A percentile compares a stretch with the other conserved stretches of the same genome.
phyloP scores from a whole-genome alignment of 495 filamentous ascomycete genomes.

The Tuber umbilicatum region DNA sequence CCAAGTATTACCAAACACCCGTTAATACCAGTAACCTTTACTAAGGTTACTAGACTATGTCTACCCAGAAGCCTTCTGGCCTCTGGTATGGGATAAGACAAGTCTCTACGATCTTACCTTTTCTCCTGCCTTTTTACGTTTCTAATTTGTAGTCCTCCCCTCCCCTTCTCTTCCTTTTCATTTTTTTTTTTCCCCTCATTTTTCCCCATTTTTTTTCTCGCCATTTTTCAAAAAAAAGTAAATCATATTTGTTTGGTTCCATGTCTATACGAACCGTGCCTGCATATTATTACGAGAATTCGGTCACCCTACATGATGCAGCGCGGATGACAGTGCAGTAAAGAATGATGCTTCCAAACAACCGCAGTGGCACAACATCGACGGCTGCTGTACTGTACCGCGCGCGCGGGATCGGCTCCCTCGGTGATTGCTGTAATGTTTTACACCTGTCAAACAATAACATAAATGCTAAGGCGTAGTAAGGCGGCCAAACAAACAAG shows the following conservation, averaged over 20 bases:
- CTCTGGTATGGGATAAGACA: no score
- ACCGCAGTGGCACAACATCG: neutral
- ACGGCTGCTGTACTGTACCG: neutral
- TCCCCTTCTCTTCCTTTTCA: neutral
- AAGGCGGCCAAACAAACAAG: neutral
- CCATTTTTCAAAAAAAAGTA: no score
- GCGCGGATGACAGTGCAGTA: neutral
- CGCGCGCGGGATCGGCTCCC: neutral
- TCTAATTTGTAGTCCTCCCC: no score
- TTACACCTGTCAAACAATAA: conserved; percentile 4
- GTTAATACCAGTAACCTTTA: no score
- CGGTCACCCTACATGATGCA: neutral
- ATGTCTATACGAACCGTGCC: neutral
- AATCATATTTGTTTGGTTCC: neutral
- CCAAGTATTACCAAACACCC: no score
- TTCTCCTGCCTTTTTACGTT: no score
- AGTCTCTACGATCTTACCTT: no score
- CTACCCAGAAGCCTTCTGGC: no score
- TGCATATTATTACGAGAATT: neutral
- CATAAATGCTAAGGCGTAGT: neutral
- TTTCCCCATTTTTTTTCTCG: neutral
- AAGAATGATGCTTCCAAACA: neutral
- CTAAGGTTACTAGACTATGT: no score
- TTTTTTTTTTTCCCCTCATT: neutral
- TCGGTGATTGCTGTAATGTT: neutral